These are phyloP conservation scores for Dioszegia crocea DNA, from an alignment of 768 basidiomycete species.

Conservation along the genomic window DNA sequence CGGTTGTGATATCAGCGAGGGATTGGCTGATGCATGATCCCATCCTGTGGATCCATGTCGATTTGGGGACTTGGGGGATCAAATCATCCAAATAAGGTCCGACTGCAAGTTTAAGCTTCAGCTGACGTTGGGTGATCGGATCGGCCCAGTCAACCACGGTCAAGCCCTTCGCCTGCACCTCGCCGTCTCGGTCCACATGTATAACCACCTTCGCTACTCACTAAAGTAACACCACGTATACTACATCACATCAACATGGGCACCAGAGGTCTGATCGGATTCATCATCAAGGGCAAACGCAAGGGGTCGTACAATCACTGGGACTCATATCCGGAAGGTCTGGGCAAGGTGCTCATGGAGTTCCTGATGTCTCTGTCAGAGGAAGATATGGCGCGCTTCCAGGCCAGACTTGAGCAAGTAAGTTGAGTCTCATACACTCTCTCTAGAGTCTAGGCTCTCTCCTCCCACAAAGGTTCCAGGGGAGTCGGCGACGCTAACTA, in stretches of 20 bases:
- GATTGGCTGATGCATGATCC: too few relatives aligned
- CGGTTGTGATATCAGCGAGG: too few relatives aligned
- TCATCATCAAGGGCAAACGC: conserved; percentile 10
- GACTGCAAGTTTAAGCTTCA: too few relatives aligned
- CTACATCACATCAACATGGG: conserved; percentile 7
- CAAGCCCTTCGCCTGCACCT: too few relatives aligned
- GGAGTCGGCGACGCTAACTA: too few relatives aligned
- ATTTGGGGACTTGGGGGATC: too few relatives aligned
- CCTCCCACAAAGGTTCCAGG: too few relatives aligned
- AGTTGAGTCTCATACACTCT: neutral
- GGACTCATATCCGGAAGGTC: conserved; percentile 14
- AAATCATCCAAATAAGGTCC: too few relatives aligned
- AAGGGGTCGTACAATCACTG: conserved; percentile 9
- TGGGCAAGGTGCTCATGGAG: conserved; percentile 9
- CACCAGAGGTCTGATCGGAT: conserved; percentile 13
- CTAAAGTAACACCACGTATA: neutral
- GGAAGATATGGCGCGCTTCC: neutral
- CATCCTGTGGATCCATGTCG: too few relatives aligned
- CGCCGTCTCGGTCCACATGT: too few relatives aligned
- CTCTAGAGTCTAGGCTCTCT: neutral
- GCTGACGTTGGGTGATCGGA: too few relatives aligned
- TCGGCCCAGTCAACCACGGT: too few relatives aligned
- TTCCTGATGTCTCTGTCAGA: conserved; percentile 9
- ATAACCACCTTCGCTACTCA: neutral
- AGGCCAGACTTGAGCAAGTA: neutral